A percentile compares a stretch with the other conserved stretches of the same genome.
Conservation (phyloP, 1,284 basidiomycete genomes). For the Leccinum pachyderme region DNA sequence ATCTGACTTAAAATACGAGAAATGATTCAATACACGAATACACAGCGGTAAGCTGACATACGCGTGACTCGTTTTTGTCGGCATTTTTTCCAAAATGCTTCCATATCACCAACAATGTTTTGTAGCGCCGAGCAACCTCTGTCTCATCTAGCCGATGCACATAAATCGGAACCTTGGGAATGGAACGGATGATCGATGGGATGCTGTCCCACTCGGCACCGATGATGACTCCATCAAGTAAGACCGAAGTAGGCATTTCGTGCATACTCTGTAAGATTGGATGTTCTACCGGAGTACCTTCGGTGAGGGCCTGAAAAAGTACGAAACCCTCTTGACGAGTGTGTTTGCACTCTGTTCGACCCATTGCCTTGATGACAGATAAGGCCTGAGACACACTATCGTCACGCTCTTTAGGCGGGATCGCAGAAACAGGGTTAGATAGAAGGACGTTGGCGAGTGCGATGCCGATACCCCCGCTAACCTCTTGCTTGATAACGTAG, state of each 20-base stretch:
- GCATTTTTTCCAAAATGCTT: slow-evolving; percentile 22
- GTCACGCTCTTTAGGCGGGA: slow-evolving; percentile 4
- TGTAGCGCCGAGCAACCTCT: slow-evolving; percentile 47
- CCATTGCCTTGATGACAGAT: slow-evolving; percentile 38
- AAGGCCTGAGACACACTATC: slow-evolving; percentile 36
- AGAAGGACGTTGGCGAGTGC: slow-evolving; percentile 42
- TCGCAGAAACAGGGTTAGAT: slow-evolving; percentile 6
- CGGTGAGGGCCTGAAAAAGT: slow-evolving; percentile 41
- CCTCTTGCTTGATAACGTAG: slow-evolving; percentile 43
- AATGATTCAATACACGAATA: slow-evolving; percentile 6
- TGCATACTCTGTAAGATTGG: slow-evolving; percentile 19
- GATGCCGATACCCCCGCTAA: slow-evolving; percentile 40
- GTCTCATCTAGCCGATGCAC: slow-evolving; percentile 41
- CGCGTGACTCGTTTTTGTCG: slow-evolving; percentile 17
- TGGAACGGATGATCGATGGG: slow-evolving; percentile 16
- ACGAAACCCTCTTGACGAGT: slow-evolving; percentile 37
- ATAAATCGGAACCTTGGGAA: slow-evolving; percentile 25
- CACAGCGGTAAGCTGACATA: slow-evolving; percentile 20
- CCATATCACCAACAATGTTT: slow-evolving; percentile 43
- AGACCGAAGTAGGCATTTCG: slow-evolving; percentile 20
- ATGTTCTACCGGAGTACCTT: slow-evolving; percentile 12
- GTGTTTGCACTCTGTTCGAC: slow-evolving; percentile 28
- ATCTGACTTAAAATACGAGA: slow-evolving; percentile 31
- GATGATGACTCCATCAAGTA: slow-evolving; percentile 35
- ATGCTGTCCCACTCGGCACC: slow-evolving; percentile 22